Base-by-base conservation (phyloP, 176 grass and related monocot species). In the Oropetium thomaeum region DNA sequence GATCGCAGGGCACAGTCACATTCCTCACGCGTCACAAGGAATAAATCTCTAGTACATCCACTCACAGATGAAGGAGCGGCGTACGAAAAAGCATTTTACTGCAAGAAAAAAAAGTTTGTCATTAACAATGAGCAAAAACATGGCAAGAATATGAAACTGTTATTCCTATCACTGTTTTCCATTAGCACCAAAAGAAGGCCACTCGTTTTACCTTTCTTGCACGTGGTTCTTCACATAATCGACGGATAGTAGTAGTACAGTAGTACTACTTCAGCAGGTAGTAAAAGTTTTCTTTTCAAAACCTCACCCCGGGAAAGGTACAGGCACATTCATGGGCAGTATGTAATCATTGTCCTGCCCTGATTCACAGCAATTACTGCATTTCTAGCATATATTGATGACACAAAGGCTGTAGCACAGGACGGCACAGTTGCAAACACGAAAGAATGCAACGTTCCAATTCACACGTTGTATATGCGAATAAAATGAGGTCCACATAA, bases 301-400 rank as follows among this genome's bases (percentile, higher is more conserved):
- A 32, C 38, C 19, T 74, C 29, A 82, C 42, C 10, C 45, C 5
- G 45, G 31, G 11, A 38, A 72, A 53, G 27, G 54, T 62, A 40
- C 78, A 48, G 1, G 47, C 32, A 72, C 60, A 83, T 54, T 83
- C 61, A 83, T 73, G 52, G 43, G 58, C 41, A 69, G 37, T 62
- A 88, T 23, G 80, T 55, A 69, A 88, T 83, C 75, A 83, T 75
- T 83, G 69, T 48, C 61, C 79, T 72, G 8, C 41, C 26, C 62
- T 68, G 74, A 82, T 79, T 57, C 43, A 43, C 32, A 70, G 41
- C 35, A 37, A 70, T 68, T 32, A 74, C 53, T 55, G 26, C 80
- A 75, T 75, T 79, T 68, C 82, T 73, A 69, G 45, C 70, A 60
- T 12, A 63, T 70, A 70, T 70, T 80, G 57, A 84, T 70, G 76